phyloP scores from a whole-genome alignment of 2,329 filamentous ascomycete genomes.

The Acrodontium crateriforme region DNA sequence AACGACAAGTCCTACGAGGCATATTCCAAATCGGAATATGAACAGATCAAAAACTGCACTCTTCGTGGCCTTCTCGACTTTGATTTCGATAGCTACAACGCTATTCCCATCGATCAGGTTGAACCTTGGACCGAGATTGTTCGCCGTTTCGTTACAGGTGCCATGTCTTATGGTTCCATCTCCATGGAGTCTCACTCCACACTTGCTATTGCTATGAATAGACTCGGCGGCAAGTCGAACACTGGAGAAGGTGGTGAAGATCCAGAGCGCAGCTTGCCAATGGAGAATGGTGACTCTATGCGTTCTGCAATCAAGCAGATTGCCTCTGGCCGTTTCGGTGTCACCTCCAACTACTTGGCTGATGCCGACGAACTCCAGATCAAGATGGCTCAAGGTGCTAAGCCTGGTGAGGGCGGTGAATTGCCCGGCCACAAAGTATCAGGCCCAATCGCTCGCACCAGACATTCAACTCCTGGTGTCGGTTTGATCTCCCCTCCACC shows the following conservation, averaged over 20 bases:
- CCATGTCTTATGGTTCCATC: constrained; percentile 97
- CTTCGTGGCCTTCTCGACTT: constrained; percentile 90
- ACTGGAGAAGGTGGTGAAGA: constrained; percentile 96
- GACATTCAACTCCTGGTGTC: constrained; percentile 91
- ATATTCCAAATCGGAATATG: constrained; percentile 83
- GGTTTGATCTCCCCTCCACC: constrained; percentile 91
- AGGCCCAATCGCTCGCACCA: constrained; percentile 80
- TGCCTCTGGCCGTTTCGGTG: constrained; percentile 88
- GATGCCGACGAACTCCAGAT: constrained; percentile 95
- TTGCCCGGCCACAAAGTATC: constrained; percentile 95
- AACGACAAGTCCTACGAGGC: constrained; percentile 98
- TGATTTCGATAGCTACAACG: constrained; percentile 73
- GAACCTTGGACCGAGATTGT: constrained; percentile 98
- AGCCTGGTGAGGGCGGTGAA: constrained; percentile 95
- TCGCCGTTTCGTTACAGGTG: constrained; percentile 87
- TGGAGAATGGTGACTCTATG: constrained; percentile 93
- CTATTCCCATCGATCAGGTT: constrained; percentile 89
- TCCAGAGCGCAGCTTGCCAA: constrained; percentile 69
- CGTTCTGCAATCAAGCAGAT: constrained; percentile 96
- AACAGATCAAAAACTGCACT: constrained; percentile 93
- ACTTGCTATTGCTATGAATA: constrained; percentile 90
- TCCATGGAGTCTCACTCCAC: constrained; percentile 98
- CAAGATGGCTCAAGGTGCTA: constrained; percentile 98
- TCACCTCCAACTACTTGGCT: constrained; percentile 85
- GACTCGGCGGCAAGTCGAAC: constrained; percentile 91